These are phyloP conservation scores for Aspergillus nomiae DNA, from an alignment of 2,329 filamentous ascomycete species.

Conservation along the genomic window DNA sequence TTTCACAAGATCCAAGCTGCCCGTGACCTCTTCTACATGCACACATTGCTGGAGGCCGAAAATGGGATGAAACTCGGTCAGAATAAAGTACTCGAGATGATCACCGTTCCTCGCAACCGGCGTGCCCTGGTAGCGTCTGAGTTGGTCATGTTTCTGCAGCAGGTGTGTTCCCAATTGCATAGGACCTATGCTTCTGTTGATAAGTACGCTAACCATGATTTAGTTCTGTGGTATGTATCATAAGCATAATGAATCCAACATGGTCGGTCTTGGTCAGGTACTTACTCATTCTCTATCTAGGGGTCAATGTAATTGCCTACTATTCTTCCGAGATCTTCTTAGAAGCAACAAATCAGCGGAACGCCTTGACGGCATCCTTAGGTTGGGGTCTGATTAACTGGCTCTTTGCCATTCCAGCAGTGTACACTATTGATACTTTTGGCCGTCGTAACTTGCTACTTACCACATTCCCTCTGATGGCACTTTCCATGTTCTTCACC, in stretches of 20 bases:
- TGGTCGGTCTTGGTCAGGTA: not conserved
- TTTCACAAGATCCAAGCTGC: constrained; percentile 48
- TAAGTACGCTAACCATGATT: not conserved
- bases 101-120: constrained; percentile 63
- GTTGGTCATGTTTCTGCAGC: constrained; percentile 69
- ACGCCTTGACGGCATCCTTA: constrained; percentile 59
- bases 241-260: too few relatives aligned
- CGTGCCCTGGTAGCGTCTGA: constrained; percentile 63
- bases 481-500: constrained; percentile 53
- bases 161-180: constrained; percentile 41
- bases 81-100: constrained; percentile 58
- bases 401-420: constrained; percentile 63
- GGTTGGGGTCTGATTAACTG: constrained; percentile 66
- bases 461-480: constrained; percentile 67
- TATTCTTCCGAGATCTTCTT: constrained; percentile 60
- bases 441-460: constrained; percentile 66
- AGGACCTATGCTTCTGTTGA: not conserved
- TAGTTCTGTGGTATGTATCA: constrained; percentile 43
- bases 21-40: constrained; percentile 49
- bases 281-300: constrained; percentile 5
- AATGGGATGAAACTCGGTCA: constrained; percentile 46
- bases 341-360: constrained; percentile 45
- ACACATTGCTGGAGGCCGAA: constrained; percentile 63
- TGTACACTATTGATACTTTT: constrained; percentile 70
- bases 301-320: constrained; percentile 58